phyloP scores from a whole-genome alignment of 192 early-diverging fungal genomes.

The Backusella psychrophila region DNA sequence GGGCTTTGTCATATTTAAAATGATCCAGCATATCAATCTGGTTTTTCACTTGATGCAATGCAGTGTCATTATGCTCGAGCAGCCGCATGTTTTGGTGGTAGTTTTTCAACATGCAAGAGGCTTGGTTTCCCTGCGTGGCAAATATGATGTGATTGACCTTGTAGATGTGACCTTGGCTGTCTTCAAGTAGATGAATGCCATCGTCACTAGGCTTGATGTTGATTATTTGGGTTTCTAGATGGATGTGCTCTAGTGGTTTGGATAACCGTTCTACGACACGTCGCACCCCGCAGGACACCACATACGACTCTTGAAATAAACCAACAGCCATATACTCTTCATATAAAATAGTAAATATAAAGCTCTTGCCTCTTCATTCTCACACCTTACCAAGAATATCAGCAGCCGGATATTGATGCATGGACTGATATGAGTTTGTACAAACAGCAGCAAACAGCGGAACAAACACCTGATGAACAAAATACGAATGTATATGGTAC shows the following conservation, averaged over 20 bases:
- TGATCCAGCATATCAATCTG: slow-evolving; percentile 40
- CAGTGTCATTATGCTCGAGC: background rate
- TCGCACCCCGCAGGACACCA: slow-evolving; percentile 25
- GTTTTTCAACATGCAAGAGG: slow-evolving; percentile 9
- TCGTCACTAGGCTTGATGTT: background rate
- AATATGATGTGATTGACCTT: slow-evolving; percentile 33
- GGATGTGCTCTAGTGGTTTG: slow-evolving; percentile 19
- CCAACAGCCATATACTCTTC: slow-evolving; percentile 36
- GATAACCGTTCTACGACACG: slow-evolving; percentile 20
- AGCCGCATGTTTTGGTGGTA: background rate
- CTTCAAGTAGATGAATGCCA: slow-evolving; percentile 5
- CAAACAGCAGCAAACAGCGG: slow-evolving; percentile 37
- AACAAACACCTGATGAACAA: slow-evolving; percentile 31
- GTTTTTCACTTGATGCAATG: background rate
- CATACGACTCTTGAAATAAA: slow-evolving; percentile 35
- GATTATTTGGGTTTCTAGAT: slow-evolving; percentile 25
- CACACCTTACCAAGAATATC: slow-evolving; percentile 30
- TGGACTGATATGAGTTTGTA: slow-evolving; percentile 32
- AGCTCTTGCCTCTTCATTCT: no score
- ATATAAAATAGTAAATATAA: no score
- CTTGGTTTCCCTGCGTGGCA: slow-evolving; percentile 37
- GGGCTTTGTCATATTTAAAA: slow-evolving; percentile 45
- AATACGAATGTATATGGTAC: slow-evolving; percentile 24
- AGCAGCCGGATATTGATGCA: slow-evolving; percentile 31
- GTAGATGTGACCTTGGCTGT: background rate